Evolutionary conservation across 352 stramenopile genomes (phyloP).

Genomic region (Globisporangium middletonii): DNA sequence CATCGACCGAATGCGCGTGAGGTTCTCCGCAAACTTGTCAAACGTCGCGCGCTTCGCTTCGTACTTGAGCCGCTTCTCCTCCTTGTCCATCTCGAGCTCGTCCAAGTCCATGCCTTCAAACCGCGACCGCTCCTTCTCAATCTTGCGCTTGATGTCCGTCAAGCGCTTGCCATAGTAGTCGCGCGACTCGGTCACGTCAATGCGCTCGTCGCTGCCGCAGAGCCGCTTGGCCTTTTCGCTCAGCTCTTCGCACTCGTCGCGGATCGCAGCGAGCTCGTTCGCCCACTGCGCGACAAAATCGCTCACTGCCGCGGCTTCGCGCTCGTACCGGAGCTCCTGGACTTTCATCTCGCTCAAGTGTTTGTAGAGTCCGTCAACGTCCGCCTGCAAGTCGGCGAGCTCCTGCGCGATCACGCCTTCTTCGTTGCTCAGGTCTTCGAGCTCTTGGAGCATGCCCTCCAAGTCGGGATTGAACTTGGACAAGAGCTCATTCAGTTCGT

Average conservation of each 20-base stretch:
- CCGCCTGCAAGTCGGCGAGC: constrained; percentile 48
- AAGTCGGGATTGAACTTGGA: constrained; percentile 66
- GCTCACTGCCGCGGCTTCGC: constrained; percentile 30
- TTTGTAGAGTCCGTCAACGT: constrained; percentile 67
- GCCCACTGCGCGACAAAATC: constrained; percentile 52
- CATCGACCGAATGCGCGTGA: constrained; percentile 63
- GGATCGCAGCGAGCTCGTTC: constrained; percentile 37
- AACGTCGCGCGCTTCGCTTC: constrained; percentile 55
- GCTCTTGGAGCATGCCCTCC: constrained; percentile 44
- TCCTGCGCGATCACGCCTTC: constrained; percentile 45
- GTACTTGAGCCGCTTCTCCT: constrained; percentile 71
- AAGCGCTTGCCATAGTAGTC: constrained; percentile 79
- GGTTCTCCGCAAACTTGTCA: constrained; percentile 56
- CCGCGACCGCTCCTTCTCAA: constrained; percentile 61
- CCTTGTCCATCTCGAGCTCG: constrained; percentile 67
- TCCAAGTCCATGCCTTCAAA: constrained; percentile 82
- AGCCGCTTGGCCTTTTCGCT: constrained; percentile 51
- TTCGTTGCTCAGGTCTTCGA: constrained; percentile 46
- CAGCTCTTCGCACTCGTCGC: constrained; percentile 54
- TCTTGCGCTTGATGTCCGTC: constrained; percentile 73
- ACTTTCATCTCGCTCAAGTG: constrained; percentile 69
- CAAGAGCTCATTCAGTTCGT: constrained; percentile 48
- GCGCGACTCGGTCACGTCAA: constrained; percentile 53
- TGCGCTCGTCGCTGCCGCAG: constrained; percentile 47
- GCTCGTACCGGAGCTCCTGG: constrained; percentile 57